These are phyloP conservation scores for Alternaria triticina DNA, from an alignment of 2,329 filamentous ascomycete species.

Conservation along the genomic window DNA sequence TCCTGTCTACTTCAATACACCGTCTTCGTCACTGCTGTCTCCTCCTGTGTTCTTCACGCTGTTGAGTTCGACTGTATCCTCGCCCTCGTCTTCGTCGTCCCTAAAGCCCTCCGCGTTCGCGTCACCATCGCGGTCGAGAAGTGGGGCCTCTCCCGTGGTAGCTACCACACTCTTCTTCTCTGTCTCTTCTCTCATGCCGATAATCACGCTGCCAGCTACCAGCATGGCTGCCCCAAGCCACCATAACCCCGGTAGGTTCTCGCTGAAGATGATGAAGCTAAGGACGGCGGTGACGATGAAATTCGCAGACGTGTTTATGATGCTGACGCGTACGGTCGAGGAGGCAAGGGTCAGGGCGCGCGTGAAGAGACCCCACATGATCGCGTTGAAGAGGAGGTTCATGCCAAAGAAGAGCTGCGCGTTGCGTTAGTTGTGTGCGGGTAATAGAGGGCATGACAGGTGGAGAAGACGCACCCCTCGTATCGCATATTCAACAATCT, in stretches of 20 bases:
- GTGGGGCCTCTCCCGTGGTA: constrained; percentile 27
- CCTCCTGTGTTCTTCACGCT: constrained; percentile 31
- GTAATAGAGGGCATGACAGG: constrained; percentile 1
- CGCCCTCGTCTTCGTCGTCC: constrained; percentile 39
- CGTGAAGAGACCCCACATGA: constrained; percentile 88
- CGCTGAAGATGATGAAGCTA: constrained; percentile 73
- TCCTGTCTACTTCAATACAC: constrained; percentile 33
- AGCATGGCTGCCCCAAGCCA: constrained; percentile 76
- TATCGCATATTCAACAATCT: constrained; percentile 57
- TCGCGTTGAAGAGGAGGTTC: constrained; percentile 75
- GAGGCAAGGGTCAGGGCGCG: constrained; percentile 74
- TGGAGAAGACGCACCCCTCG: constrained; percentile 55
- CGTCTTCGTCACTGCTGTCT: constrained; percentile 40
- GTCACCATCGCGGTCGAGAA: constrained; percentile 24
- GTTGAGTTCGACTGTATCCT: constrained; percentile 37
- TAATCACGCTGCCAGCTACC: constrained; percentile 78
- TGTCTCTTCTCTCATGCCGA: constrained; percentile 71
- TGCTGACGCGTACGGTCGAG: constrained; percentile 79
- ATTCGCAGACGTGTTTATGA: constrained; percentile 83
- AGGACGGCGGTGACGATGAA: constrained; percentile 79
- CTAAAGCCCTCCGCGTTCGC: constrained; percentile 36
- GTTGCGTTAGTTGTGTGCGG: neutral
- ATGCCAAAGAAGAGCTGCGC: constrained; percentile 73
- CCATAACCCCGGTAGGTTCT: constrained; percentile 75
- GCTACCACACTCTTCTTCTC: constrained; percentile 39